Evolutionary conservation across 208 protist genomes (phyloP).

Genomic region (Leptomonas pyrrhocoris): DNA sequence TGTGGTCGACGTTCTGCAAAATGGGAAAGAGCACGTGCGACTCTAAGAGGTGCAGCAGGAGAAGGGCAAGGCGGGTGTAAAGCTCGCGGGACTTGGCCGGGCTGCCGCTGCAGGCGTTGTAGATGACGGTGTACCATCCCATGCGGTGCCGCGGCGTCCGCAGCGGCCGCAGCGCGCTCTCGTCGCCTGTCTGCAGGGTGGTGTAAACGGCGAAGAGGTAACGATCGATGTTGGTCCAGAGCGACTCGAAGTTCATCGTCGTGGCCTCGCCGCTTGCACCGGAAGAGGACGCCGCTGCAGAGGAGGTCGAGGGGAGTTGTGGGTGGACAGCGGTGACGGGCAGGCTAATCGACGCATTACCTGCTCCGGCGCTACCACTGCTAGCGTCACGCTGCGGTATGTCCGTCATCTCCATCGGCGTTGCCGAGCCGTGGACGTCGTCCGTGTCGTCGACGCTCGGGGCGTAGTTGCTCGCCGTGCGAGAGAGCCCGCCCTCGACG

Average conservation of each 20-base stretch:
- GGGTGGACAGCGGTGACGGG: not conserved
- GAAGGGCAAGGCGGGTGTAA: slow-evolving; percentile 53
- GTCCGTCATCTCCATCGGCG: not conserved
- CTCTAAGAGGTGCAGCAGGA: slow-evolving; percentile 61
- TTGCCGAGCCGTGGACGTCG: slow-evolving; percentile 2
- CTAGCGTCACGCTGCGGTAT: not conserved
- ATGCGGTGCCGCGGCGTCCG: slow-evolving; percentile 65
- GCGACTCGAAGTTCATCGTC: slow-evolving; percentile 28
- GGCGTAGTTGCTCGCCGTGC: slow-evolving; percentile 14
- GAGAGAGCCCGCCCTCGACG: slow-evolving; percentile 1
- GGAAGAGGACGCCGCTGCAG: too few species aligned
- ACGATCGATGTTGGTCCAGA: slow-evolving; percentile 47
- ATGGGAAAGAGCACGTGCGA: slow-evolving; percentile 64
- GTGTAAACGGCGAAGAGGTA: slow-evolving; percentile 53
- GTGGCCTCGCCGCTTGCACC: not conserved
- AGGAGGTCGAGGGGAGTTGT: not conserved
- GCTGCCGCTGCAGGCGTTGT: slow-evolving; percentile 63
- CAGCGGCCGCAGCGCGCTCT: slow-evolving; percentile 34
- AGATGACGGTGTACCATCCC: slow-evolving; percentile 77
- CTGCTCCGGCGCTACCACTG: not conserved
- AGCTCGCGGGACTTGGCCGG: slow-evolving; percentile 58
- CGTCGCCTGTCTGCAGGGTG: slow-evolving; percentile 37
- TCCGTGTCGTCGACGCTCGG: slow-evolving; percentile 18
- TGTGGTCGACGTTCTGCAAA: slow-evolving; percentile 42
- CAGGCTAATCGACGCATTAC: not conserved